phyloP scores from a whole-genome alignment of 345 rosid genomes.

The Eucalyptus sp. region DNA sequence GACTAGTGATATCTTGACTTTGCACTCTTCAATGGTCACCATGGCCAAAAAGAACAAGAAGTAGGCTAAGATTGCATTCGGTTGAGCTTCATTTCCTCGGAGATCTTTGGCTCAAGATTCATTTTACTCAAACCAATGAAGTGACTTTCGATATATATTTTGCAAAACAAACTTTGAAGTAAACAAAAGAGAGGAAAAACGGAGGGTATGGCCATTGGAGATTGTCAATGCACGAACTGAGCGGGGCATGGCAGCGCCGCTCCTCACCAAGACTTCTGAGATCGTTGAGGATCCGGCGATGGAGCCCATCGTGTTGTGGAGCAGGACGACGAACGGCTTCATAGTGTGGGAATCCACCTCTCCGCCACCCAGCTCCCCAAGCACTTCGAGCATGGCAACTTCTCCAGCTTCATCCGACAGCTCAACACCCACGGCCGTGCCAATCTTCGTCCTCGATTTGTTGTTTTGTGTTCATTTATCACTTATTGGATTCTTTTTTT shows the following conservation, averaged over 20 bases:
- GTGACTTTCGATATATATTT: not conserved
- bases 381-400: conserved; percentile 52
- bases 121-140: not conserved
- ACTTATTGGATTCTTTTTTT: not conserved
- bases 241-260: conserved; percentile 51
- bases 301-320: conserved; percentile 45
- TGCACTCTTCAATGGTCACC: not conserved
- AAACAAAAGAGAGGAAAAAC: not conserved
- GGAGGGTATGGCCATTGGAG: not conserved
- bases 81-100: not conserved
- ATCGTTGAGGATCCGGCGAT: conserved; percentile 54
- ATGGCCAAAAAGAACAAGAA: not conserved
- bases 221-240: conserved; percentile 45
- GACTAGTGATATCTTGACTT: not conserved
- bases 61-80: not conserved
- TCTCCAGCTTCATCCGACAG: conserved; percentile 63
- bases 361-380: conserved; percentile 35
- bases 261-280: conserved; percentile 46
- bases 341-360: conserved; percentile 46
- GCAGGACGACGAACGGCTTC: conserved; percentile 38
- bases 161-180: not conserved
- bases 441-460: not conserved
- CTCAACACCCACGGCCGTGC: conserved; percentile 55
- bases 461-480: not conserved
- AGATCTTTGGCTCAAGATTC: not conserved